Percentiles rank a stretch among this genome's conserved stretches.
Evolutionary conservation across 139 green algal species (phyloP).

Genomic region (Dunaliella sp.): DNA sequence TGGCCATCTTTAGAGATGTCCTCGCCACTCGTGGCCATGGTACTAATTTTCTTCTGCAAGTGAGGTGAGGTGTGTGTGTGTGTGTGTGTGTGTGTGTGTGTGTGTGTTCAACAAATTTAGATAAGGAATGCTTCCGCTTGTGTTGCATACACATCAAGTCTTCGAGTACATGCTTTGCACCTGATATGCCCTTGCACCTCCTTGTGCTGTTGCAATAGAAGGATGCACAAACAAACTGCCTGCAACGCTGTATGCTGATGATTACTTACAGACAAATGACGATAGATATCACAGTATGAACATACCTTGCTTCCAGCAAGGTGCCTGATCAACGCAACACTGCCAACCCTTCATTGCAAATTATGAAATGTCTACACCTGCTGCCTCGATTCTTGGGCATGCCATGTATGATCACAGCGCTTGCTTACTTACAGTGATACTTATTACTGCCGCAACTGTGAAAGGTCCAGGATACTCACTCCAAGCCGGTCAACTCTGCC

Average conservation of each 20-base stretch:
- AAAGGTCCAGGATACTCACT: background rate
- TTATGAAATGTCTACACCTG: too few relatives aligned
- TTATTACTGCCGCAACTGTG: background rate
- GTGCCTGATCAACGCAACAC: too few relatives aligned
- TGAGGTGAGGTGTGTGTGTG: background rate
- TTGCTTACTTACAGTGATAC: background rate
- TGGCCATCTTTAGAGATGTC: constrained; percentile 24
- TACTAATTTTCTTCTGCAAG: background rate
- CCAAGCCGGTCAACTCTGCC: too few relatives aligned
- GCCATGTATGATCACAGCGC: background rate
- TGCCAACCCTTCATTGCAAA: too few relatives aligned
- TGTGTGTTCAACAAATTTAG: background rate
- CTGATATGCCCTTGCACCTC: too few relatives aligned
- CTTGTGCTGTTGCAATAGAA: too few relatives aligned
- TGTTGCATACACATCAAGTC: background rate
- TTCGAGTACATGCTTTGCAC: too few relatives aligned
- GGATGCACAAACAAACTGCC: background rate
- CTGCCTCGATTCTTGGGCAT: background rate
- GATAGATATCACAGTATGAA: too few relatives aligned
- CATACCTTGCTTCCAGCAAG: too few relatives aligned
- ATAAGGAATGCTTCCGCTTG: background rate
- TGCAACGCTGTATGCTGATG: too few relatives aligned
- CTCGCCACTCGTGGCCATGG: constrained; percentile 4
- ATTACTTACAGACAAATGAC: too few relatives aligned
- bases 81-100: background rate